Evolutionary conservation across 441 rosid species (phyloP).

Genomic region (Populus hybrid): DNA sequence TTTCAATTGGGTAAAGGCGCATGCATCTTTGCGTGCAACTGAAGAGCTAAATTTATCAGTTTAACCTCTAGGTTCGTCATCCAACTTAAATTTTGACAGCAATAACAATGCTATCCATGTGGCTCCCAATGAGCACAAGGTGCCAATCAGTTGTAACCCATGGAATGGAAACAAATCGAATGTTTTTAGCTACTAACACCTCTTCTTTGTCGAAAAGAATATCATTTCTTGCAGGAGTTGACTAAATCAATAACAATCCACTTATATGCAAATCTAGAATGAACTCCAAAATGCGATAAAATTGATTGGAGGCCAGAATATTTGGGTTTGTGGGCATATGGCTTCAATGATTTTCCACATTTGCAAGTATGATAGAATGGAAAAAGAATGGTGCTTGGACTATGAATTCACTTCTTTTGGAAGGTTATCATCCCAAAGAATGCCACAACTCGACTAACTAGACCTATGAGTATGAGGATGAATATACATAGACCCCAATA

Average conservation of each 20-base stretch:
- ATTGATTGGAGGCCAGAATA: not conserved
- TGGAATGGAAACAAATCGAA: not conserved
- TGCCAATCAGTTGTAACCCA: not conserved
- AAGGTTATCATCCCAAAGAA: slow-evolving; percentile 70
- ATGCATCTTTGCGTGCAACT: not conserved
- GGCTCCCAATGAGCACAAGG: not conserved
- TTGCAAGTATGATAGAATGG: slow-evolving; percentile 1
- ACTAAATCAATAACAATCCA: not conserved
- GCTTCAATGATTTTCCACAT: not conserved
- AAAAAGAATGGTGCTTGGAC: slow-evolving; percentile 1
- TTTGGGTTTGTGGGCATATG: not conserved
- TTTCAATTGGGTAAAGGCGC: not conserved
- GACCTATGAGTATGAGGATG: slow-evolving; percentile 54
- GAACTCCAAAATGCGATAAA: not conserved
- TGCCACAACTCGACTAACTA: slow-evolving; percentile 50
- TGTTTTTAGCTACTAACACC: not conserved
- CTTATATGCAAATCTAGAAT: not conserved
- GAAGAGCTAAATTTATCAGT: not conserved
- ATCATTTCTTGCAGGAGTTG: not conserved
- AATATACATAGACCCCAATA: slow-evolving; percentile 56
- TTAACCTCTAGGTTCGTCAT: not conserved
- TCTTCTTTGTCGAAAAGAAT: not conserved
- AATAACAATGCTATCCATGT: not conserved
- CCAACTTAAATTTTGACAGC: not conserved
- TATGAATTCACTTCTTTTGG: slow-evolving; percentile 49